Base-by-base conservation (phyloP, 177 flowering plant species). In the Vitis hybrid region DNA sequence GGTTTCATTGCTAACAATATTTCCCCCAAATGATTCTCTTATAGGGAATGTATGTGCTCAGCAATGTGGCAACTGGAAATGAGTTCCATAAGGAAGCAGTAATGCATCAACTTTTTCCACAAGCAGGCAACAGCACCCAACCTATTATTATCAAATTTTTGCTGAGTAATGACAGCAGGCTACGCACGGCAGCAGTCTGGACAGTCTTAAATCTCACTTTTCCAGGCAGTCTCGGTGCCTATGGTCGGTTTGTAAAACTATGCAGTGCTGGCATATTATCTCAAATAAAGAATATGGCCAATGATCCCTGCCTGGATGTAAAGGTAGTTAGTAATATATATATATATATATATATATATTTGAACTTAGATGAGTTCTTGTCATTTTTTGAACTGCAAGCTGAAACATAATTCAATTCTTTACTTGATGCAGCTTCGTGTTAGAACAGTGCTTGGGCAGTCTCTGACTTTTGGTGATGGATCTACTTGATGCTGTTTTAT, bases 221-320 rank as follows among this genome's bases (percentile, higher is more conserved):
- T 71, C 89, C 95, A n/a, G 68, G 80, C 58, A 73, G 87, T 76
- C 82, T 86, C 51, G 88, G 87, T 73, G 89, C 91, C 61, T 76
- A 52, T 63, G 69, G 64, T 58, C 87, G 99, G 65, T 65, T 84
- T 71, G 76, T 51, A 39, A 87, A 82, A 80, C 73, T 96, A 61
- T 79, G 85, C 2, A 74, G 64, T 79, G 88, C 88, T 63, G 99
- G 97, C 67, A 66, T 96, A 69, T 68, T 87, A 70, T 74, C 89
- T 78, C 93, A 87, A 72, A 70, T 96, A 65, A 92, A 88, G 80
- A 84, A 59, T 45, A 87, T 96, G 97, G 82, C 76, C 58, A 77
- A 82, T 68, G 99, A 96, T 81, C 85, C 97, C 65, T 96, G 97
- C 83, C 57, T 88, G 70, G 99, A 96, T 72, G 97, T 88, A 11